A percentile compares a stretch with the other conserved stretches of the same genome.
Evolutionary conservation across 2,329 filamentous ascomycete species (phyloP).

Genomic region (Sporothrix protearum): DNA sequence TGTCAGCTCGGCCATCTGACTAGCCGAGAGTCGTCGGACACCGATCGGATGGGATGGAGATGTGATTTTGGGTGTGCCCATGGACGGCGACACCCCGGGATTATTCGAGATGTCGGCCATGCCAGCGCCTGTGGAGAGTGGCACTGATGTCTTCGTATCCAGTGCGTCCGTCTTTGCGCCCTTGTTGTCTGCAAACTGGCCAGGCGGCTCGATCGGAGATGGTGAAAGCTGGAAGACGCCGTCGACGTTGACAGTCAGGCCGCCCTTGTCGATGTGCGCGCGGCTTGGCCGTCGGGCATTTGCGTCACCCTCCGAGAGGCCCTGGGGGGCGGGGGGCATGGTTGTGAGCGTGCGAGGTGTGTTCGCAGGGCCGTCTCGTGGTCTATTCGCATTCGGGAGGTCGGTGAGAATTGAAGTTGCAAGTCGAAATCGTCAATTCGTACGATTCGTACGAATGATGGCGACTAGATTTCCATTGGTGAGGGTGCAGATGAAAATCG

Average conservation of each 20-base stretch:
- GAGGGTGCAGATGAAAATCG: too few relatives aligned
- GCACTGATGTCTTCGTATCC: too few relatives aligned
- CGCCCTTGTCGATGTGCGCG: not conserved
- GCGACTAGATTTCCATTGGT: not conserved
- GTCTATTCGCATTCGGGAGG: not conserved
- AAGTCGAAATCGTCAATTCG: not conserved
- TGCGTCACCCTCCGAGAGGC: not conserved
- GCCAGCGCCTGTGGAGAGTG: not conserved
- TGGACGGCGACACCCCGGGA: not conserved
- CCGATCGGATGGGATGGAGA: slow-evolving; percentile 34
- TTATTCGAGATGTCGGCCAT: not conserved
- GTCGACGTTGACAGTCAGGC: not conserved
- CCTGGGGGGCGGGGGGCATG: slow-evolving; percentile 10
- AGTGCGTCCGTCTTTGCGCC: not conserved
- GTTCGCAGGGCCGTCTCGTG: not conserved
- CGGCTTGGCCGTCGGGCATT: not conserved
- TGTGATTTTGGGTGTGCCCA: not conserved
- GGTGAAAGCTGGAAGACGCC: slow-evolving; percentile 7
- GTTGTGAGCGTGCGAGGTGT: not conserved
- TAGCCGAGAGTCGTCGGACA: slow-evolving; percentile 54
- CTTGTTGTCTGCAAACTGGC: not conserved
- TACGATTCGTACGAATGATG: not conserved
- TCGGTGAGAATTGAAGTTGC: not conserved
- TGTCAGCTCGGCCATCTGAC: slow-evolving; percentile 57
- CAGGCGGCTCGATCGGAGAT: slow-evolving; percentile 1